Percentiles rank a stretch among this genome's conserved stretches.
Conservation (phyloP, 805 yeast genomes). For the Cephaloascus fragrans region DNA sequence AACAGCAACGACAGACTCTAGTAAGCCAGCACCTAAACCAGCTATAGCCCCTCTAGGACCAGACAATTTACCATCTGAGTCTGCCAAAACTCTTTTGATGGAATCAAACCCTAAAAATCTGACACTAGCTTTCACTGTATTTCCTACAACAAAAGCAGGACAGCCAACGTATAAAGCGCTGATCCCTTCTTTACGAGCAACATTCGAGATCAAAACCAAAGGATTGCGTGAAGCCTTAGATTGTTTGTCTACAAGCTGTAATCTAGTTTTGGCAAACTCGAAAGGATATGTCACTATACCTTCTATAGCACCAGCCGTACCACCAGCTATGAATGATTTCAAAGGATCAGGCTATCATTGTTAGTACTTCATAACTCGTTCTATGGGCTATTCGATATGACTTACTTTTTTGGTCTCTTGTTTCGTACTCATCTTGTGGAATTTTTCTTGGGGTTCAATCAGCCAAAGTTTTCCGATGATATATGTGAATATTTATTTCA, state of each 20-base stretch:
- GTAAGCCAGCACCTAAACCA: slow-evolving; percentile 94
- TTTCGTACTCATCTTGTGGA: not conserved
- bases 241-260: slow-evolving; percentile 68
- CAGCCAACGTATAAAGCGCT: slow-evolving; percentile 85
- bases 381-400: no score
- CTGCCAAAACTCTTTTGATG: slow-evolving; percentile 68
- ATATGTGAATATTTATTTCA: no score
- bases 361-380: no score
- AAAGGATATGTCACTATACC: slow-evolving; percentile 91
- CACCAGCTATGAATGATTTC: slow-evolving; percentile 89
- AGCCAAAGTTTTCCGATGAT: not conserved
- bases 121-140: slow-evolving; percentile 93
- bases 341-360: slow-evolving; percentile 57
- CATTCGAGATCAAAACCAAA: slow-evolving; percentile 61
- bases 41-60: slow-evolving; percentile 91
- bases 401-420: slow-evolving; percentile 3
- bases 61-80: slow-evolving; percentile 76
- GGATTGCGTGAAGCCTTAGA: slow-evolving; percentile 74
- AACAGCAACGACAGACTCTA: slow-evolving; percentile 87
- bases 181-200: slow-evolving; percentile 71
- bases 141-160: slow-evolving; percentile 93
- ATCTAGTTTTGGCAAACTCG: slow-evolving; percentile 91
- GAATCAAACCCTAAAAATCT: slow-evolving; percentile 89
- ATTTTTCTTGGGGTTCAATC: not conserved
- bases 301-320: slow-evolving; percentile 93